Percentiles rank a stretch among this genome's conserved stretches.
Evolutionary conservation across 345 rosid species (phyloP).

Genomic region (Melastoma malabathricum): DNA sequence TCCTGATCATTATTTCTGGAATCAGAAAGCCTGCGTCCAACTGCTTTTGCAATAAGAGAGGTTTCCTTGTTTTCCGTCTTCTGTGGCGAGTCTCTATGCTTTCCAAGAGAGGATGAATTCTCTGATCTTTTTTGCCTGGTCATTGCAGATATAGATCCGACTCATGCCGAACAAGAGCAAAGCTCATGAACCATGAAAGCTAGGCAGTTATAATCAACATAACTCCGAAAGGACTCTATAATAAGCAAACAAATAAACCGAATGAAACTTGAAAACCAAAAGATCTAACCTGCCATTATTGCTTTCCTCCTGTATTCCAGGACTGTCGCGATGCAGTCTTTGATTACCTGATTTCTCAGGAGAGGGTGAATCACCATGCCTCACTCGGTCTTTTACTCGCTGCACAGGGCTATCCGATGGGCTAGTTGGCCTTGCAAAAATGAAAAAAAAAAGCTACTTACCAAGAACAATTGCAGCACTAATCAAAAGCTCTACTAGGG

Average conservation of each 20-base stretch:
- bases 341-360: slow-evolving; percentile 16
- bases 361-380: slow-evolving; percentile 18
- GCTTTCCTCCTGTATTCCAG: slow-evolving; percentile 18
- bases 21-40: slow-evolving; percentile 11
- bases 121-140: slow-evolving; percentile 15
- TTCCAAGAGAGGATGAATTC: slow-evolving; percentile 20
- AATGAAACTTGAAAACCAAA: neutral
- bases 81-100: slow-evolving; percentile 20
- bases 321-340: slow-evolving; percentile 17
- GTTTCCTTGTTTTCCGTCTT: slow-evolving; percentile 16
- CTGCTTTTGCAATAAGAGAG: slow-evolving; percentile 14
- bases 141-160: slow-evolving; percentile 22
- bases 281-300: slow-evolving; percentile 1
- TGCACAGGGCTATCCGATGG: slow-evolving; percentile 7
- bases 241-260: neutral
- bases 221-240: slow-evolving; percentile 3
- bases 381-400: slow-evolving; percentile 5
- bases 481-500: neutral
- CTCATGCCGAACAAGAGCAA: slow-evolving; percentile 14
- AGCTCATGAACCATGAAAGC: slow-evolving; percentile 2
- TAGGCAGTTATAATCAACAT: no score
- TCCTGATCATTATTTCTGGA: slow-evolving; percentile 25
- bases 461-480: neutral
- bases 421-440: slow-evolving; percentile 8
- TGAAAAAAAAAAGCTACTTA: slow-evolving; percentile 1